phyloP scores from a whole-genome alignment of 2,329 filamentous ascomycete species.

The Alternaria triticimaculans region DNA sequence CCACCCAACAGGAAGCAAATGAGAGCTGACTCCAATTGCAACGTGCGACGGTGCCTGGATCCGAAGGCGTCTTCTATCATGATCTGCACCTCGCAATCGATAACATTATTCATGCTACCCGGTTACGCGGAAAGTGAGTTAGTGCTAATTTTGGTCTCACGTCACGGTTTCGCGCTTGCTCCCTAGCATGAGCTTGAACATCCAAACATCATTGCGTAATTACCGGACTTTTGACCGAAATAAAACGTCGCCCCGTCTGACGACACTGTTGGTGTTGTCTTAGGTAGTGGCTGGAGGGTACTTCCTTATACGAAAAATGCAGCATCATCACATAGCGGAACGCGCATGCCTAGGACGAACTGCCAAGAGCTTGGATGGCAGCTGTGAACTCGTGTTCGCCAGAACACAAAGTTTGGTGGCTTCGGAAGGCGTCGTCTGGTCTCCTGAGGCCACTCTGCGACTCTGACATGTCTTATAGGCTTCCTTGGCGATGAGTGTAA shows the following conservation, averaged over 20 bases:
- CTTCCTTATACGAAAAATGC: neutral
- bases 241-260: neutral
- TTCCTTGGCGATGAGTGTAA: slow-evolving; percentile 4
- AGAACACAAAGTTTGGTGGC: neutral
- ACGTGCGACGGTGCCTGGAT: neutral
- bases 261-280: neutral
- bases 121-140: neutral
- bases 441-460: neutral
- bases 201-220: neutral
- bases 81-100: neutral
- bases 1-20: neutral
- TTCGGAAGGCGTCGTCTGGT: neutral
- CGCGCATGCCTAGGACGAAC: neutral
- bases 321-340: neutral
- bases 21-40: neutral
- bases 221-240: neutral
- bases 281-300: neutral
- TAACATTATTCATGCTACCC: neutral
- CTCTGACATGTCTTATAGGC: neutral
- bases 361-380: neutral
- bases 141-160: neutral
- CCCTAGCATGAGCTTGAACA: neutral
- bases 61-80: neutral
- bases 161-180: neutral
- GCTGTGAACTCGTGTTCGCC: slow-evolving; percentile 1